Evolutionary conservation across 1,139 yeast species (phyloP), one percentile per base, ranked within the genome.

Genomic region (Zygotorulaspora mrakii): DNA sequence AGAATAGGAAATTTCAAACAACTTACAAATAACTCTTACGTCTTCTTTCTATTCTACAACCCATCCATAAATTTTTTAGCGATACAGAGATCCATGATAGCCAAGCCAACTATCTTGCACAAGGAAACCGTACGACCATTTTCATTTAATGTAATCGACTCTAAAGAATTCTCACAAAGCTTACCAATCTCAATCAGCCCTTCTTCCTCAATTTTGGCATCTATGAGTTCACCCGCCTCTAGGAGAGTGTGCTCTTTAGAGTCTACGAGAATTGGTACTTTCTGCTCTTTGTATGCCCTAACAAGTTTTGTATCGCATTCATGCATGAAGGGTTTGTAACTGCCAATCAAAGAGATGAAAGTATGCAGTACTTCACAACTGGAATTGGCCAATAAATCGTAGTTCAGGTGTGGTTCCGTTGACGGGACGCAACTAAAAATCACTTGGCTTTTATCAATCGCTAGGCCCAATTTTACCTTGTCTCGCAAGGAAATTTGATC

Each of bases 141-240:
- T 34, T 22, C 50, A 17, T 17, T 17, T 21, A 38, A 32, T 22
- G 22, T 24, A 10, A 46, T 35, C 10, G 10, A 45, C 39, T 2
- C 37, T 32, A 8, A 35, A 17, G 8, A 30, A 37, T 9, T 23
- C 33, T 10, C 43, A 3, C 43, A 43, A 35, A 76, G 48, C 10
- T 70, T 68, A 0, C 74, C 67, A 36, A 79, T 53, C 50, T 76
- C 79, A 7, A 76, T 55, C 36, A 77, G 59, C 12, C 70, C 63
- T 2, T 59, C 56, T 1, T 46, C 57, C 0, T 52, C 47, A 17
- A 74, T 68, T 1, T 59, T 60, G 26, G 72, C 66, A 54, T 71
- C 71, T 42, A 79, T 69, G 45, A 79, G 58, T 47, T 81, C 87
- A 1, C 88, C 88, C 0, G 87, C 79, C 59, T 81, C 88, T 4